Base-by-base conservation (phyloP, 2,329 filamentous ascomycete species). In the Trichoderma arundinaceum region DNA sequence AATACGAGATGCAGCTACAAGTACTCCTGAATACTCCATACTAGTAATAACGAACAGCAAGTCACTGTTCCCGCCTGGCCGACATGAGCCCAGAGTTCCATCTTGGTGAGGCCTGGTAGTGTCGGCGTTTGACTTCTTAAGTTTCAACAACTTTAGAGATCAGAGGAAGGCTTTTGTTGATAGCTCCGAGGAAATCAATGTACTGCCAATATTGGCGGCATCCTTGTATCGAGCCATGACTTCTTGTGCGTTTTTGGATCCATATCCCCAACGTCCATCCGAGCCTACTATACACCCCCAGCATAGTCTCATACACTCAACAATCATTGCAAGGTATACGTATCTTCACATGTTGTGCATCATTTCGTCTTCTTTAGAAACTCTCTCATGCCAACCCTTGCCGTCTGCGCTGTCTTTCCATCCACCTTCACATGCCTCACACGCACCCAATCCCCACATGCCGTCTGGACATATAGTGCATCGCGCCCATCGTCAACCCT, bases 351-450 rank as follows among this genome's bases (percentile, higher is more conserved):
- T 0, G 5, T 49, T 17, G 13, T 12, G 39, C 19, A 38, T 53
- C 28, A 43, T 22, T 53, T 53, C 46, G 33, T 13, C 32, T 60
- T 57, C n/a, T 32, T 51, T 10, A 66, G 12, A 33, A 66, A 66
- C 7, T 61, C 58, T 38, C 58, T 66, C 65, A 78, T 56, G 8
- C 68, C 74, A 46, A 52, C 38, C 2, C 68, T 70, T 1, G 76
- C 75, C 51, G 67, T 64, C 54, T 72, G 71, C 48, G 74, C 72
- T 1, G 63, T 64, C 56, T 72, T 76, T 3, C 77, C 77, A 48
- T 78, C 77, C 32, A 78, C 74, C 60, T 76, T 77, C 4, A 76
- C 70, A 38, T 66, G 72, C 43, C 49, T 68, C 5, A 79, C 71
- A n/a, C 68, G 69, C 1, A 79, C 58, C 66, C 72, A 68, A 2